Conservation (phyloP, 108 stramenopile species). For the Epipyxis sp. region DNA sequence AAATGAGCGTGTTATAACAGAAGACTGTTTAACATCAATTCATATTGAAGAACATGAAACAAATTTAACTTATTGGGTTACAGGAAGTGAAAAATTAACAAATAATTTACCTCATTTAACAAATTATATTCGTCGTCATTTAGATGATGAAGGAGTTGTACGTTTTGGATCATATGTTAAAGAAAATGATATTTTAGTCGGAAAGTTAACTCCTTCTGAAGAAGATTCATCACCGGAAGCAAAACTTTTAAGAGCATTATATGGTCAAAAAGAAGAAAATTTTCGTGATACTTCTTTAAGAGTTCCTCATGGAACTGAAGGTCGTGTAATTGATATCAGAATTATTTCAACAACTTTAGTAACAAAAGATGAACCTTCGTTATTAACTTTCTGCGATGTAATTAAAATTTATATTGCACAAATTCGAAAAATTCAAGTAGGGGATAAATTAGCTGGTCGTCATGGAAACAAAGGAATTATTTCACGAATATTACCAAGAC, state of each 20-base stretch:
- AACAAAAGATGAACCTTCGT: background rate
- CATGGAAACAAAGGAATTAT: slow-evolving; percentile 40
- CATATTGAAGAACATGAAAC: slow-evolving; percentile 30
- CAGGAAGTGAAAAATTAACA: slow-evolving; percentile 27
- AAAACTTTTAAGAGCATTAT: slow-evolving; percentile 22
- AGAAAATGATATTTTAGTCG: slow-evolving; percentile 24
- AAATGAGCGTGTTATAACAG: slow-evolving; percentile 18
- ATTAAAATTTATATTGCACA: slow-evolving; percentile 33
- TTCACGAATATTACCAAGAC: slow-evolving; percentile 32
- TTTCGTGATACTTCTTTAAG: slow-evolving; percentile 25
- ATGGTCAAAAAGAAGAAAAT: background rate
- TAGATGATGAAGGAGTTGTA: slow-evolving; percentile 16
- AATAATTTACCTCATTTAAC: slow-evolving; percentile 27
- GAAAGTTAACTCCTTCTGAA: slow-evolving; percentile 13
- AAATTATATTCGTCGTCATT: slow-evolving; percentile 27
- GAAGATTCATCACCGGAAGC: slow-evolving; percentile 3
- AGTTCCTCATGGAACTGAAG: slow-evolving; percentile 26
- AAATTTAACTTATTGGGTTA: slow-evolving; percentile 9
- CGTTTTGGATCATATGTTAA: slow-evolving; percentile 21
- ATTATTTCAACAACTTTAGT: background rate
- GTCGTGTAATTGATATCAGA: slow-evolving; percentile 8
- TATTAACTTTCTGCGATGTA: background rate
- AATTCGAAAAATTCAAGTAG: slow-evolving; percentile 36
- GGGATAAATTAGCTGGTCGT: slow-evolving; percentile 33
- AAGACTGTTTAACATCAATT: slow-evolving; percentile 27